Evolutionary conservation across 1,284 basidiomycete genomes (phyloP), one percentile per base, ranked within the genome.

Genomic region (Rhodotorula sp.): DNA sequence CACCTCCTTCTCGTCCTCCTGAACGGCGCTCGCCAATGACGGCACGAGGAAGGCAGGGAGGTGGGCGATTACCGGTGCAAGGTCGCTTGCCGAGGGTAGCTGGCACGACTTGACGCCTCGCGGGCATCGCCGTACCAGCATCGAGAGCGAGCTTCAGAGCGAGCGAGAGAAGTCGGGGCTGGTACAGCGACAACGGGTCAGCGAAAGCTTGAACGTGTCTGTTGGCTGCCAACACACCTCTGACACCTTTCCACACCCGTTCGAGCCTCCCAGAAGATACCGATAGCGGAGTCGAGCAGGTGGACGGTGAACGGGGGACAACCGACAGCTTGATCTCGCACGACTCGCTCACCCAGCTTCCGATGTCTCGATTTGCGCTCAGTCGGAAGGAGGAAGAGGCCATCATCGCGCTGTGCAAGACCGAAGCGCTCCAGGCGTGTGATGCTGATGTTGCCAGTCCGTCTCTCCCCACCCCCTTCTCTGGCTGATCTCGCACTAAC

Each of bases 341-440:
- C n/a, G 20, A 30, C 29, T 3, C 29, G 30, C 59, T 27, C 60
- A 3, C 24, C 13, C 36, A 10, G 39, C 20, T 8, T 34, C 47
- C 46, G 4, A 71, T 71, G 70, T 64, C 67, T 11, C 54, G 71
- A 4, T 75, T 67, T 57, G 74, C 74, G 3, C 74, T 75, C 62
- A 67, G 61, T 30, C 58, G 73, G n/a, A 64, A 67, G 22, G 72
- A 77, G 62, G 76, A 76, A 48, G 76, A 74, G 62, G 63, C 67
- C 46, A 72, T 77, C 61, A 44, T 76, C 46, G 68, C 66, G 36
- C 64, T 72, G 48, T 71, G 72, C 68, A 68, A 72, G 64, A 59
- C 63, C 4, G 65, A 71, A n/a, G 72, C 75, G 2, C 70, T 77
- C 55, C 66, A 68, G 59, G 52, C 67, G 19, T 77, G 76, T 70